Evolutionary conservation across 2,329 filamentous ascomycete genomes (phyloP).

Genomic region (Furcasterigmium furcatum): DNA sequence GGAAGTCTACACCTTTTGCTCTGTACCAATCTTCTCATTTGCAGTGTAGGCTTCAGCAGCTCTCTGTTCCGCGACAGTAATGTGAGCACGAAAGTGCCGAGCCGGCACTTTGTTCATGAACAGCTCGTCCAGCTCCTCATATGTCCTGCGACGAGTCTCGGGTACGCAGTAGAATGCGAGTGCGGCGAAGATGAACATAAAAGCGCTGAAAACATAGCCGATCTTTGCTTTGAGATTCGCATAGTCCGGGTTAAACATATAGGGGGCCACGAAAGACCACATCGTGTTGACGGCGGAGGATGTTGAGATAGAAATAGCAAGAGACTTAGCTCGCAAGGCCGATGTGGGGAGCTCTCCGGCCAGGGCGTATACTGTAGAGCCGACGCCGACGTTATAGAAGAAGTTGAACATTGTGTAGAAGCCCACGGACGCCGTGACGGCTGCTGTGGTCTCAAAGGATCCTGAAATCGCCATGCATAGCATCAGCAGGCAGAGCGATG

Average conservation of each 20-base stretch:
- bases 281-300: conserved; percentile 12
- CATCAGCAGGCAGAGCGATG: conserved; percentile 15
- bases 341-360: conserved; percentile 17
- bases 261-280: conserved; percentile 9
- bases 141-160: too few relatives aligned
- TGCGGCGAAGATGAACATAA: conserved; percentile 9
- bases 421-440: conserved; percentile 16
- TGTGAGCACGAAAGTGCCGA: conserved; percentile 16
- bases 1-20: background rate
- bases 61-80: conserved; percentile 17
- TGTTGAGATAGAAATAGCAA: conserved; percentile 10
- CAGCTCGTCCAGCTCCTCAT: conserved; percentile 21
- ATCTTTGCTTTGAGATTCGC: conserved; percentile 11
- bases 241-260: conserved; percentile 12
- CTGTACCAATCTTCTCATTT: background rate
- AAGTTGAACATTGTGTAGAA: conserved; percentile 14
- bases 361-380: conserved; percentile 18
- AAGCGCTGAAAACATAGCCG: conserved; percentile 11
- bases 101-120: conserved; percentile 19
- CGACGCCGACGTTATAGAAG: conserved; percentile 13
- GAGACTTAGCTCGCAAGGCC: background rate
- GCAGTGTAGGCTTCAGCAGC: conserved; percentile 19
- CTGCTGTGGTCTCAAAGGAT: conserved; percentile 15
- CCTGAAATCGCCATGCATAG: conserved; percentile 24
- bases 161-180: conserved; percentile 6